A percentile compares a stretch with the other conserved stretches of the same genome.
Evolutionary conservation across 768 basidiomycete species (phyloP).

Genomic region (Trametes punicea): DNA sequence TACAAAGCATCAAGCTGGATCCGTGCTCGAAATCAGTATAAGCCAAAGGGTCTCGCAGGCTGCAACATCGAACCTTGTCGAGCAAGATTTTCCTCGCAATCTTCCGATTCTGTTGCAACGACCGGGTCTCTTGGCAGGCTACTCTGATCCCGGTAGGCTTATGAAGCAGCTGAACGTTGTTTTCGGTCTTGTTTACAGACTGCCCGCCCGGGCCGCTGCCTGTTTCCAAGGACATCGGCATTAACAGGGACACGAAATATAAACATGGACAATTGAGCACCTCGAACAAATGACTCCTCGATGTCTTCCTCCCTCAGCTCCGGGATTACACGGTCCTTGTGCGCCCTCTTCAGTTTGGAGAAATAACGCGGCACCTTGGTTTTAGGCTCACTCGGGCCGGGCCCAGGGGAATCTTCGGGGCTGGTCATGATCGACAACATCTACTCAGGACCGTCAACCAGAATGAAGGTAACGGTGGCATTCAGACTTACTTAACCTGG

Average conservation of each 20-base stretch:
- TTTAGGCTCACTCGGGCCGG: constrained; percentile 7
- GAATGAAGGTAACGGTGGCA: not conserved
- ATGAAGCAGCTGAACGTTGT: constrained; percentile 88
- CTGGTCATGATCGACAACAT: constrained; percentile 30
- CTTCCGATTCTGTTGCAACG: constrained; percentile 73
- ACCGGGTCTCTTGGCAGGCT: constrained; percentile 85
- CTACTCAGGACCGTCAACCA: constrained; percentile 23
- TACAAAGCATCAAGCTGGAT: constrained; percentile 62
- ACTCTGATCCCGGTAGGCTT: constrained; percentile 87
- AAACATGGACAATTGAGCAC: constrained; percentile 38
- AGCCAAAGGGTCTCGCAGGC: not conserved
- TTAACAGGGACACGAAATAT: constrained; percentile 1
- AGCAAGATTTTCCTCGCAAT: constrained; percentile 69
- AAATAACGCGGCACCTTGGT: constrained; percentile 43
- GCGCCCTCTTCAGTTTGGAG: constrained; percentile 68
- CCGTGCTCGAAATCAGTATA: not conserved
- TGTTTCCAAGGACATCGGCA: constrained; percentile 30
- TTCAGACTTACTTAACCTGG: constrained; percentile 18
- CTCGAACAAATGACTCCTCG: constrained; percentile 86
- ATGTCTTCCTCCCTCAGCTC: constrained; percentile 75
- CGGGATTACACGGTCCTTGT: constrained; percentile 59
- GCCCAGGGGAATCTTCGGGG: constrained; percentile 11
- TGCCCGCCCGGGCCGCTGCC: constrained; percentile 95
- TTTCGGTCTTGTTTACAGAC: constrained; percentile 92
- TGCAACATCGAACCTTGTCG: constrained; percentile 53